Conservation (phyloP, 2,329 filamentous ascomycete species). For the Cytospora paraplurivora region DNA sequence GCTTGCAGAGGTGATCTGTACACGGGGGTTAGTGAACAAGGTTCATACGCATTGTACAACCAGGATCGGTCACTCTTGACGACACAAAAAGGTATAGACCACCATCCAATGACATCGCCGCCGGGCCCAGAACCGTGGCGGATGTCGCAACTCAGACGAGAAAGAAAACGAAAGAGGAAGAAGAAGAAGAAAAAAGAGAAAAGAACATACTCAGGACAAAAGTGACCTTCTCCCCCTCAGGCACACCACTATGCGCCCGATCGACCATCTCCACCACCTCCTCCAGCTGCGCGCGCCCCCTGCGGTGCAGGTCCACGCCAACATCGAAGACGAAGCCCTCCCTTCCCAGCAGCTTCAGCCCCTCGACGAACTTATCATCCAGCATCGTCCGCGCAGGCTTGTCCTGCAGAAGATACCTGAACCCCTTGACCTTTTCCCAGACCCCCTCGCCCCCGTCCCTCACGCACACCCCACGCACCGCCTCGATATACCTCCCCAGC, state of each 20-base stretch:
- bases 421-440: slow-evolving; percentile 73
- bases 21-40: slow-evolving; percentile 5
- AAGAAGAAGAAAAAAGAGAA: no score
- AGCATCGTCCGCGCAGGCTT: slow-evolving; percentile 69
- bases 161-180: no score
- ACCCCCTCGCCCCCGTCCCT: slow-evolving; percentile 56
- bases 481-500: slow-evolving; percentile 65
- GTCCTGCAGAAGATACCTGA: slow-evolving; percentile 81
- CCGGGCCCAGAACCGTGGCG: no score
- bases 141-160: no score
- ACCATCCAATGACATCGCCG: no score
- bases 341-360: slow-evolving; percentile 65
- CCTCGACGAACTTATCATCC: slow-evolving; percentile 63
- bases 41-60: no score
- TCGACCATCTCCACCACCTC: slow-evolving; percentile 72
- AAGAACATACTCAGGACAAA: slow-evolving; percentile 74
- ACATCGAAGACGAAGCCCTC: slow-evolving; percentile 75
- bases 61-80: no score
- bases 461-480: slow-evolving; percentile 54
- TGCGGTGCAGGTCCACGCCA: slow-evolving; percentile 77
- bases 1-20: slow-evolving; percentile 87
- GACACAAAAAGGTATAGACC: no score
- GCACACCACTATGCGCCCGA: slow-evolving; percentile 63
- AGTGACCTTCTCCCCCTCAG: slow-evolving; percentile 60
- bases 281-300: slow-evolving; percentile 72